Evolutionary conservation across 148 eudicot genomes (phyloP), one percentile per base, ranked within the genome.

Genomic region (Camellia granthamiana): DNA sequence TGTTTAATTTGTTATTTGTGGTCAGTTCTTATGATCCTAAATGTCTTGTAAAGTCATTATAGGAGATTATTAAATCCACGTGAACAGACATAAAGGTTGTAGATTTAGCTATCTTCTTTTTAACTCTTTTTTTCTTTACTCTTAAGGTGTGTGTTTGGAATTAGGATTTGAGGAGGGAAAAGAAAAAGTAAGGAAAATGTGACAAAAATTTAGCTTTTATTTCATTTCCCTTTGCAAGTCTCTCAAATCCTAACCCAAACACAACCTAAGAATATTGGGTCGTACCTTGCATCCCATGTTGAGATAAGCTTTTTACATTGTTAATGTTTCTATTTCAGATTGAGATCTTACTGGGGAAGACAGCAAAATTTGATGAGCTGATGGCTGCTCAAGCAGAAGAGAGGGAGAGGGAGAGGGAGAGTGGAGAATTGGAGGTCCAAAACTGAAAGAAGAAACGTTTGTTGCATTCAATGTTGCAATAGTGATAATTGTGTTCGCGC

Each of bases 261-360:
- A 30, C 1, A 30, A 30, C 38, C 38, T 30, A 30, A 46, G 18
- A 44, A 5, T 15, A 41, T 44, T 44, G 38, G 9, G 12, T 58
- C 43, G 23, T 61, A 56, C 16, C 18, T 76, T 51, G n/a, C 47
- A 0, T 23, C 60, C 2, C 59, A 10, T n/a, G 52, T 44, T 47
- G 43, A 13, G 56, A 44, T 11, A 7, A 46, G 10, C 3, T 56
- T 19, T 46, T 47, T 1, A 18, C n/a, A 8, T 62, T 62, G 49
- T 67, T 19, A 14, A n/a, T 21, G 72, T 46, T n/a, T 80, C 4
- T 80, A 71, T 82, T 83, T 23, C 90, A 92, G 96, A 92, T 92
- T 69, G 96, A 90, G 84, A 85, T 92, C 18, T n/a, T 87, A 73
- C 84, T 92, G 69, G 93, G 89, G 75, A 92, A 92, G 84, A 87